These are phyloP conservation scores for Hypoxylon intermedium DNA, from an alignment of 495 filamentous ascomycete species.

Conservation along the genomic window DNA sequence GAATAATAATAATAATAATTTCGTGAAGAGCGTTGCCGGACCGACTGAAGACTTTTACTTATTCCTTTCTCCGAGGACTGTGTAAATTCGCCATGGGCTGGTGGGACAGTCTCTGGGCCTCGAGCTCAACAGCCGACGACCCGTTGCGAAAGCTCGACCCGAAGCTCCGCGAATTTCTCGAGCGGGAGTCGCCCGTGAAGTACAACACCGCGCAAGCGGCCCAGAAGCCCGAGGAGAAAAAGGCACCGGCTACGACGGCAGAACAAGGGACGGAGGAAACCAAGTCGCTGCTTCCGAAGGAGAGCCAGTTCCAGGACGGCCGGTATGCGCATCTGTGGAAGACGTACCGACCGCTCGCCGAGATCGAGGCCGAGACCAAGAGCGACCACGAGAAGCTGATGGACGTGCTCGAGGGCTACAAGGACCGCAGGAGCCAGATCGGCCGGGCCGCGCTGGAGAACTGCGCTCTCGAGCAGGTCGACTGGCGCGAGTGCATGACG, in stretches of 20 bases:
- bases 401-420: constrained; percentile 82
- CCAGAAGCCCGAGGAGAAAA: not conserved
- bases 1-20: not conserved
- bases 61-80: not conserved
- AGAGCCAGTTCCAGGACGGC: constrained; percentile 70
- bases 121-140: constrained; percentile 60
- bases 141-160: constrained; percentile 85
- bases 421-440: constrained; percentile 78
- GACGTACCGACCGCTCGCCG: constrained; percentile 73
- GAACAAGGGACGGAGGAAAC: not conserved
- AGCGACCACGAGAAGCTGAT: constrained; percentile 74
- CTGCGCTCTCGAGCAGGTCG: constrained; percentile 83
- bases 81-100: constrained; percentile 66
- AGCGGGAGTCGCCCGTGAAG: constrained; percentile 80
- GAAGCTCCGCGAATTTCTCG: constrained; percentile 81
- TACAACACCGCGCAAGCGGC: constrained; percentile 55
- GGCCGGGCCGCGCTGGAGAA: constrained; percentile 89
- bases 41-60: not conserved
- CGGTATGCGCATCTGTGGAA: constrained; percentile 95
- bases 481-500: constrained; percentile 76
- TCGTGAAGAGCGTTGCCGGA: constrained; percentile 2
- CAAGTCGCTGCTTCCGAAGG: constrained; percentile 38
- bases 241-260: constrained; percentile 2
- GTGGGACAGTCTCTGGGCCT: constrained; percentile 60
- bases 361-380: constrained; percentile 68